Evolutionary conservation across 257 asterid species (phyloP).

Genomic region (Solanum pimpinellifolium): DNA sequence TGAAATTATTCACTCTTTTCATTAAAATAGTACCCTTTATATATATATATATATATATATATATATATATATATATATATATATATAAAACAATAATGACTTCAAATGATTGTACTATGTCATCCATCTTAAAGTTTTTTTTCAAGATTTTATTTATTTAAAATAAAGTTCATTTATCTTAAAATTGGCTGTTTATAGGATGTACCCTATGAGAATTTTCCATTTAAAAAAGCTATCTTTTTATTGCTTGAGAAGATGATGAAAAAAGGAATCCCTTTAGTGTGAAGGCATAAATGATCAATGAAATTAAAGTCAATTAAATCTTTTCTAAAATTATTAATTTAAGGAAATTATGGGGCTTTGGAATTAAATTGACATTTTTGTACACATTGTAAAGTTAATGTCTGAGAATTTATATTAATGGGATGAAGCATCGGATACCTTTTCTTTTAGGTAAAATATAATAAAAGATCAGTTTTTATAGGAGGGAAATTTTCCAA

Average conservation of each 20-base stretch:
- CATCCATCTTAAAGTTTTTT: background rate
- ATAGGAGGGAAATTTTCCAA: background rate
- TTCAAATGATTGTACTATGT: background rate
- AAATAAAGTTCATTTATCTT: background rate
- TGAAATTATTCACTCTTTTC: background rate
- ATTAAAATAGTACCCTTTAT: background rate
- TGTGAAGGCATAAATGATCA: slow-evolving; percentile 1
- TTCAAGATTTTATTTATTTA: too few species aligned
- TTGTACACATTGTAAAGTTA: background rate
- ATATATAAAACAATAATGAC: background rate
- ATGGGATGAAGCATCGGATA: slow-evolving; percentile 1
- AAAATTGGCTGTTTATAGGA: background rate
- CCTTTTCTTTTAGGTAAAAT: background rate
- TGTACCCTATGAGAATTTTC: background rate
- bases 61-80: too few species aligned
- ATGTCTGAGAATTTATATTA: background rate
- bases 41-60: too few species aligned
- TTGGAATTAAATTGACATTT: slow-evolving; percentile 6
- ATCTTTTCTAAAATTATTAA: background rate
- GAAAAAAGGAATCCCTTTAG: slow-evolving; percentile 3
- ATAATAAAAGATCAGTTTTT: background rate
- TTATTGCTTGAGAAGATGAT: background rate
- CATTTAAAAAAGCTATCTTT: background rate
- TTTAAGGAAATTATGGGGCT: background rate
- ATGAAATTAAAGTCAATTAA: background rate